phyloP scores from a whole-genome alignment of 495 filamentous ascomycete species.

The Staphylotrichum longicolle region DNA sequence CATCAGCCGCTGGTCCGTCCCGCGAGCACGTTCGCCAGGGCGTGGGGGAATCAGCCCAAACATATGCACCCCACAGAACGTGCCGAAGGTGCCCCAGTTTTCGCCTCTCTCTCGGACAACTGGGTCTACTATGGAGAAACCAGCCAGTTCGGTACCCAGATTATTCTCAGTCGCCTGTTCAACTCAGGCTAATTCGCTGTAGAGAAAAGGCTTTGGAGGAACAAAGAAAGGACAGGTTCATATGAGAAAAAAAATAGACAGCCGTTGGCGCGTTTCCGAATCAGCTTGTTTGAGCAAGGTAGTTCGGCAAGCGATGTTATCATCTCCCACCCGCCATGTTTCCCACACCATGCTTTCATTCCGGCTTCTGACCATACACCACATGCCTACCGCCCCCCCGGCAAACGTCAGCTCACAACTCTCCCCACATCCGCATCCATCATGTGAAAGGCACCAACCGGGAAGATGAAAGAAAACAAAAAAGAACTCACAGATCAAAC shows the following conservation, averaged over 20 bases:
- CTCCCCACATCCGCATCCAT: too few relatives aligned
- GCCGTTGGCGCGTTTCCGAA: background rate
- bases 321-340: background rate
- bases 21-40: constrained; percentile 6
- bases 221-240: background rate
- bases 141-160: background rate
- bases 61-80: background rate
- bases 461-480: background rate
- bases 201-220: background rate
- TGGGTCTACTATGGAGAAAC: background rate
- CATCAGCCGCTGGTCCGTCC: background rate
- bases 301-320: too few relatives aligned
- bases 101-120: background rate
- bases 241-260: constrained; percentile 2
- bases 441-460: background rate
- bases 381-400: constrained; percentile 10
- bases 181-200: background rate
- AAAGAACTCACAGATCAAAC: constrained; percentile 22
- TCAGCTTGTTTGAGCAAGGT: background rate
- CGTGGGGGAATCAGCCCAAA: background rate
- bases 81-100: background rate
- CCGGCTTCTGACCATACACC: constrained; percentile 20
- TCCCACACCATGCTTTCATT: constrained; percentile 3
- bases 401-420: background rate
- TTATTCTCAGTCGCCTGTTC: constrained; percentile 1